These are phyloP conservation scores for Fragilariopsis cylindrus DNA, from an alignment of 108 stramenopile species.

Conservation along the genomic window DNA sequence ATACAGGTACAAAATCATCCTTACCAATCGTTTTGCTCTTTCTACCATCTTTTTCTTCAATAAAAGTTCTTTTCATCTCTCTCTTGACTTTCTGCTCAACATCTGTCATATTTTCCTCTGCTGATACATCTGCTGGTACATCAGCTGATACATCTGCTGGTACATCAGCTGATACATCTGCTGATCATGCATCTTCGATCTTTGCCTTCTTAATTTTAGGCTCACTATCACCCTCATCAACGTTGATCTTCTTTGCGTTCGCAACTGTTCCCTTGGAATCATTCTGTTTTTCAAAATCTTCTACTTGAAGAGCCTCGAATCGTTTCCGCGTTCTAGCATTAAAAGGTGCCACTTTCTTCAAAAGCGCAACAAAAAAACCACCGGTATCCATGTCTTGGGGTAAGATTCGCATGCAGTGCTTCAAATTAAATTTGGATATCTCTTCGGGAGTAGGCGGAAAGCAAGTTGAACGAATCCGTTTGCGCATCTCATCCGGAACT, in stretches of 20 bases:
- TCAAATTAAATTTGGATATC: slow-evolving; percentile 66
- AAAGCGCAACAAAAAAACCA: slow-evolving; percentile 96
- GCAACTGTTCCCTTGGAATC: slow-evolving; percentile 18
- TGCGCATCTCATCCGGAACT: slow-evolving; percentile 60
- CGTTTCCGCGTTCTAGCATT: slow-evolving; percentile 32
- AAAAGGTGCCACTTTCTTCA: slow-evolving; percentile 83
- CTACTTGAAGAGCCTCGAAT: slow-evolving; percentile 21
- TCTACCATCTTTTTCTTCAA: slow-evolving; percentile 39
- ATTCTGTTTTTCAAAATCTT: slow-evolving; percentile 3
- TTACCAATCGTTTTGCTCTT: slow-evolving; percentile 50
- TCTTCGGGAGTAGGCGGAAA: slow-evolving; percentile 90
- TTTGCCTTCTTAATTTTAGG: slow-evolving; percentile 16
- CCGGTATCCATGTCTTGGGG: slow-evolving; percentile 98
- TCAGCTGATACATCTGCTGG: background rate
- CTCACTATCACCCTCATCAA: slow-evolving; percentile 22
- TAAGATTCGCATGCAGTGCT: slow-evolving; percentile 91
- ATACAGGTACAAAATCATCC: slow-evolving; percentile 71
- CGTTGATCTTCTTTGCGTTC: slow-evolving; percentile 20
- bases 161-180: background rate
- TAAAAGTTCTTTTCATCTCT: slow-evolving; percentile 24
- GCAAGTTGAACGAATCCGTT: slow-evolving; percentile 57
- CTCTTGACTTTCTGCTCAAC: background rate
- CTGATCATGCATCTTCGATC: slow-evolving; percentile 9
- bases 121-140: background rate
- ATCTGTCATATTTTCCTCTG: slow-evolving; percentile 1